Base-by-base conservation (phyloP, 208 protist species). In the Blastocrithidia nonstop region DNA sequence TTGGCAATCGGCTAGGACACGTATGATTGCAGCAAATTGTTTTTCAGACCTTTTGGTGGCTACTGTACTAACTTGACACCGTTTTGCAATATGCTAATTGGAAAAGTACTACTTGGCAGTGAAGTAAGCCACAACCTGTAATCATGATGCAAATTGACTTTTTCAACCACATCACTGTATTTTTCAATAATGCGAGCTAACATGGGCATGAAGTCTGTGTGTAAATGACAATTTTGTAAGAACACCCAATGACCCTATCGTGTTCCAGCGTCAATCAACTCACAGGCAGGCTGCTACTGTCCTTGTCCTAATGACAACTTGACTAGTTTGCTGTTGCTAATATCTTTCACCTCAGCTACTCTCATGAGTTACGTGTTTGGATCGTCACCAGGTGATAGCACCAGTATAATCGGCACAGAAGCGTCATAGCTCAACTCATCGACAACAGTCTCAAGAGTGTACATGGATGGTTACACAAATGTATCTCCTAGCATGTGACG, bases 111-210 rank as follows among this genome's bases (percentile, higher is more conserved):
- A 33, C 88, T 92, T 6, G 97, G 97, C 63, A 99, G 90, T 6
- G 92, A 95, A 8, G 96, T 98, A 21, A 99, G 80, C 96, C 96
- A 98, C 11, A 99, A 61, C 15, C 97, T 79, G 76, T 97, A 99
- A 45, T 97, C 71, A 32, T 68, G 67, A 69, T 97, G 64, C 42
- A 98, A 65, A 43, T 77, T 80, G 24, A 82, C 66, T 61, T 96
- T 92, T 21, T 76, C 73, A 15, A 69, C 57, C 23, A 79, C 71
- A 40, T 90, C 77, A 47, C 77, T 87, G 54, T 95, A 91, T 52
- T 87, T 66, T 65, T 96, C 90, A 36, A 97, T 90, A 39, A 96
- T 69, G 22, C 85, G 75, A 23, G 93, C 84, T 4, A 97, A 69
- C 11, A 61, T 57, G 3, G 93, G 91, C 90, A 98, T 95, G 57